These are phyloP conservation scores for Kwoniella europaea DNA, from an alignment of 768 basidiomycete genomes.

Conservation along the genomic window DNA sequence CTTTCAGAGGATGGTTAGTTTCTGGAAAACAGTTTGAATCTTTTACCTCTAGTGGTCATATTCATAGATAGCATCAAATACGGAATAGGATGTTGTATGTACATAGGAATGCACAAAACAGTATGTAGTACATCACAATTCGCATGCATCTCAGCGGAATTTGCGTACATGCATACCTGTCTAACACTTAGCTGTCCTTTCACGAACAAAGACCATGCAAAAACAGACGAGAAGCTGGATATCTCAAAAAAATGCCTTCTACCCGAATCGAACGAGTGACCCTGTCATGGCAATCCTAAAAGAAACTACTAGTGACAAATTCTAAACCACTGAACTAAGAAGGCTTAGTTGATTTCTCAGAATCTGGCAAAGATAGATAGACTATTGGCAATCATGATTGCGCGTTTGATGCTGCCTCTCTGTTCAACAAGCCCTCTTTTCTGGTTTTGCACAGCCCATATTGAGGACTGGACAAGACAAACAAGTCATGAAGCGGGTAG, in stretches of 20 bases:
- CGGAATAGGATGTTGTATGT: neutral
- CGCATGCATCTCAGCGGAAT: neutral
- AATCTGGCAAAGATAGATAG: too few species aligned
- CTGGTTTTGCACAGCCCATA: too few species aligned
- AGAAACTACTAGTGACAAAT: slow-evolving; percentile 18
- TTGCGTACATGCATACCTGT: neutral
- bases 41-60: slow-evolving; percentile 22
- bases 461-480: too few species aligned
- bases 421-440: too few species aligned
- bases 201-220: neutral
- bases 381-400: too few species aligned
- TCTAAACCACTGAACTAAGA: slow-evolving; percentile 22
- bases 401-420: too few species aligned
- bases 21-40: slow-evolving; percentile 40
- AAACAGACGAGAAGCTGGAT: neutral
- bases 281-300: slow-evolving; percentile 11
- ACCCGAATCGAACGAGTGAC: slow-evolving; percentile 25
- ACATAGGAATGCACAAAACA: too few species aligned
- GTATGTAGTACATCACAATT: too few species aligned
- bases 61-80: neutral
- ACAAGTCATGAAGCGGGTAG: too few species aligned
- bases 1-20: slow-evolving; percentile 50
- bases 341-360: neutral
- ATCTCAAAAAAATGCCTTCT: slow-evolving; percentile 12
- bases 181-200: neutral